These are phyloP conservation scores for Ulmus americana DNA, from an alignment of 331 rosid genomes.

Conservation along the genomic window DNA sequence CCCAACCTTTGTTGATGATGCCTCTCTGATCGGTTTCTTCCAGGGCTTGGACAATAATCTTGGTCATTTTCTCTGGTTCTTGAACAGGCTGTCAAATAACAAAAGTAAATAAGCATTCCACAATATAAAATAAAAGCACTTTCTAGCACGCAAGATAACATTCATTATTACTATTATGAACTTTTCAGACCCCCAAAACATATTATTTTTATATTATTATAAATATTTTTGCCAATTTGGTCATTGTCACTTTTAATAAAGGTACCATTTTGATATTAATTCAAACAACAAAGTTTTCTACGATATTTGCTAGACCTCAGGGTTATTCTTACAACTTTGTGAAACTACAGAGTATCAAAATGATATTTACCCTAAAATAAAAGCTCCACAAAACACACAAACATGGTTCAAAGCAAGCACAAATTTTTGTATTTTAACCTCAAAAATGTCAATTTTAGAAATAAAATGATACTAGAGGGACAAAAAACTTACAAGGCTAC, in stretches of 20 bases:
- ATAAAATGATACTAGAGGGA: not conserved
- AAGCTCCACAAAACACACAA: not conserved
- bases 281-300: too few species aligned
- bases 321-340: too few species aligned
- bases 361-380: not conserved
- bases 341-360: not conserved
- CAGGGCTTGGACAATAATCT: conserved; percentile 65
- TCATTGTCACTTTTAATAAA: too few species aligned
- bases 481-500: conserved; percentile 85
- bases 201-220: too few species aligned
- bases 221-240: too few species aligned
- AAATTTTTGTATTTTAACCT: not conserved
- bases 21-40: conserved; percentile 79
- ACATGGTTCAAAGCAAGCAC: not conserved
- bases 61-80: conserved; percentile 72
- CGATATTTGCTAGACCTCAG: too few species aligned
- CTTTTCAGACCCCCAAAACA: too few species aligned
- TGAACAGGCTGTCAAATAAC: conserved; percentile 51
- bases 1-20: conserved; percentile 93
- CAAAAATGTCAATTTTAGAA: not conserved
- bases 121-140: too few species aligned
- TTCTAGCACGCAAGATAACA: too few species aligned
- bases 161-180: too few species aligned
- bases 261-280: too few species aligned
- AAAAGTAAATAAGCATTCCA: not conserved